Base-by-base conservation (phyloP, 2,329 filamentous ascomycete species). In the Talaromyces sp. region DNA sequence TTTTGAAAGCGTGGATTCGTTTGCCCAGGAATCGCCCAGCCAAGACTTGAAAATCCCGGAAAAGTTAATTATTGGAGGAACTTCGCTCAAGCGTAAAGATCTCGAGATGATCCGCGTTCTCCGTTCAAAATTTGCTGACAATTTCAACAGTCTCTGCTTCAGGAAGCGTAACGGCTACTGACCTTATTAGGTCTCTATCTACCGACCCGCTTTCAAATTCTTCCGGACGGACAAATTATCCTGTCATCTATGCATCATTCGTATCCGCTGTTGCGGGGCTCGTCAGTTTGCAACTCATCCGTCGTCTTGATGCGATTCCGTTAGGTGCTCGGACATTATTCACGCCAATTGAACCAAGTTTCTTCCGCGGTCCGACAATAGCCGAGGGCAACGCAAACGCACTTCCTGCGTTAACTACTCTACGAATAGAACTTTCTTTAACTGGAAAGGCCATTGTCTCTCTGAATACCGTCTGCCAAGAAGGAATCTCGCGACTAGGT, bases 321-420 rank as follows among this genome's bases (percentile, higher is more conserved):
- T 69, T 78, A 10, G 76, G 76, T 7, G 73, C 73, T 56, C 73
- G 76, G 31, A 75, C 75, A 17, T 66, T 78, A 14, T 77, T 75
- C 55, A 76, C 73, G 10, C 65, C 67, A 5, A 63, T 75, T 29
- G 69, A 73, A 35, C 66, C 59, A n/a, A 63, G 70, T 55, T 68
- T 67, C 19, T 71, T 73, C 58, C 71, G 71, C 57, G 68, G 62
- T 32, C 67, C 68, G 11, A 62, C 64, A 10, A 64, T 72, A 53
- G 61, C 67, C 52, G 70, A 70, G 51, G 64, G 70, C 27, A 68
- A 66, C 32, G 59, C 63, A 2, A 57, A 67, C 58, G 68, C 69
- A 13, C 58, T 64, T 19, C 65, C 74, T 58, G 69, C 70, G 59
- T 57, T 77, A 21, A 75, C 72, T 52, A 75, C 70, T 8, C 64